Evolutionary conservation across 225 moss, liverwort and hornwort species (phyloP), one percentile per base, ranked within the genome.

Genomic region (Straminergon stramineum): DNA sequence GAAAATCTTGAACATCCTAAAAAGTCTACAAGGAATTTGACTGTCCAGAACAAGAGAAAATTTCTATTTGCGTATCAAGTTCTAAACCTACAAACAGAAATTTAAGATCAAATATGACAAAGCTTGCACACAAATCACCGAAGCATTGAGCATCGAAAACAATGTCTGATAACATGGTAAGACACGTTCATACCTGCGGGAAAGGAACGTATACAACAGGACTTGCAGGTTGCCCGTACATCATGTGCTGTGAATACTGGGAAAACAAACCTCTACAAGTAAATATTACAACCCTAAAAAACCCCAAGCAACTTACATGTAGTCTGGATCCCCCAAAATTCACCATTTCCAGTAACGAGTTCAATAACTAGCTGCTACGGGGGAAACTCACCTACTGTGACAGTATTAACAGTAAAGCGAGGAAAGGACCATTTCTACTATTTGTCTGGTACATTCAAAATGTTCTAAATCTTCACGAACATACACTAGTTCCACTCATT

Each of bases 221-320:
- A 83, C 91, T 84, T 81, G 83, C n/a, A 74, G 94, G 93, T 91
- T 93, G 96, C 75, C 90, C 93, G 66, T 92, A 97, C 93, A 98
- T 94, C 96, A 98, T 92, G 68, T 93, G 96, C 76, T 91, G 97
- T 37, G 91, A 90, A 89, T 96, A 97, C 95, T 98, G 98, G 27
- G 52, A 91, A 79, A 90, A 83, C 56, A 30, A 82, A 82, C 78
- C 43, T 68, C 45, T 65, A 79, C 28, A 51, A 45, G 83, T 81
- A 56, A 87, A 41, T 27, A 87, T 34, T 79, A 60, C 41, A 81
- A 80, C 74, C 73, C 18, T 17, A 75, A 27, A 63, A 63, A 45
- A 32, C 31, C 70, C 28, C 37, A n/a, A 41, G 57, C 56, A 34
- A 66, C 81, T 68, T 32, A 75, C n/a, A 31, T 31, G 52, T 19